Percentiles rank a stretch among this genome's conserved stretches.
phyloP scores from a whole-genome alignment of 306 rosid species.

The Cucumis melo region DNA sequence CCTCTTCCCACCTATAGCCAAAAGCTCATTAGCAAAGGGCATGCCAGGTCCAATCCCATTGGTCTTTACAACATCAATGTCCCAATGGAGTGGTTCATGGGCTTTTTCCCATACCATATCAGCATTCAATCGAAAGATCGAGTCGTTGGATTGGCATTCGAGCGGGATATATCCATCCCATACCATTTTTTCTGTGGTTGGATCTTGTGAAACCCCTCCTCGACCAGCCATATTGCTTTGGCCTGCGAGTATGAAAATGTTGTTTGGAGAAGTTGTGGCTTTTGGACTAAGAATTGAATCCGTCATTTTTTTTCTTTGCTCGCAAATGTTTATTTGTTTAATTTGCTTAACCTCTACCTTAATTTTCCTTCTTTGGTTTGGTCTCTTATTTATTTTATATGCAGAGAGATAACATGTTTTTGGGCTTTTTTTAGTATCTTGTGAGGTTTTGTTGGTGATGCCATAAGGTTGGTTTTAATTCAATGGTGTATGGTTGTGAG shows the following conservation, averaged over 20 bases:
- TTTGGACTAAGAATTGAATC: neutral
- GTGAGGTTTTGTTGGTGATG: neutral
- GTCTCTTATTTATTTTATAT: neutral
- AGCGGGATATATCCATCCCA: neutral
- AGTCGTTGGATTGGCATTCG: neutral
- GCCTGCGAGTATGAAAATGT: neutral
- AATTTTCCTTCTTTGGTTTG: neutral
- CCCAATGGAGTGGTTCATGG: neutral
- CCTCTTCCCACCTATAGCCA: neutral
- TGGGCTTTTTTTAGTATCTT: neutral
- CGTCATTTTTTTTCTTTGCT: too few relatives aligned
- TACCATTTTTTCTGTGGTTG: neutral
- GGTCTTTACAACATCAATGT: neutral
- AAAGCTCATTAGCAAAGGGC: neutral
- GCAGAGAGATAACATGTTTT: neutral
- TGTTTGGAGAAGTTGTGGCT: neutral
- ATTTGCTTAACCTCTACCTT: neutral
- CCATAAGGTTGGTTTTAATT: neutral
- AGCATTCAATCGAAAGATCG: neutral
- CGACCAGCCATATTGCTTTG: conserved; percentile 3
- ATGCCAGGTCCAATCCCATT: conserved; percentile 3
- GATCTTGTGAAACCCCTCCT: neutral
- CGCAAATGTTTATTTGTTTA: too few relatives aligned
- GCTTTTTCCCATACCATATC: neutral
- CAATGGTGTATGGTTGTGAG: neutral